Percentiles rank a stretch among this genome's conserved stretches.
Conservation (phyloP, 2,329 filamentous ascomycete genomes). For the Fusarium sp. region DNA sequence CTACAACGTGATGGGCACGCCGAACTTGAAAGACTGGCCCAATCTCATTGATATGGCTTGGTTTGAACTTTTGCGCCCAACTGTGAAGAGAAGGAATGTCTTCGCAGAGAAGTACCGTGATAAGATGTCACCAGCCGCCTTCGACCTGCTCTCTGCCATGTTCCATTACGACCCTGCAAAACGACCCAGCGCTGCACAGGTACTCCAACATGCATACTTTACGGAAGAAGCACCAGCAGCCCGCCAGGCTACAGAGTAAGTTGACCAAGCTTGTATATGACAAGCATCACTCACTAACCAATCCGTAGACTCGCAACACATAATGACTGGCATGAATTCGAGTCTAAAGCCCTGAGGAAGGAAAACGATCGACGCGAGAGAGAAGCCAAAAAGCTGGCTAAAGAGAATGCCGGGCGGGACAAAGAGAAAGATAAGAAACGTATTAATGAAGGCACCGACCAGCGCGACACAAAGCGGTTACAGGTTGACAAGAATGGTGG, state of each 20-base stretch:
- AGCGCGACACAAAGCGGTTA: constrained; percentile 48
- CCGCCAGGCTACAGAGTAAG: constrained; percentile 83
- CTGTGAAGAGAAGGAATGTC: constrained; percentile 74
- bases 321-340: constrained; percentile 98
- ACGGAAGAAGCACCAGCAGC: constrained; percentile 80
- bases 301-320: constrained; percentile 74
- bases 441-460: constrained; percentile 45
- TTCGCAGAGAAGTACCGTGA: constrained; percentile 88
- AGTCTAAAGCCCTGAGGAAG: constrained; percentile 92
- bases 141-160: constrained; percentile 84
- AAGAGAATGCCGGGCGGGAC: constrained; percentile 48
- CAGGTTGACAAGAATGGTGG: constrained; percentile 44
- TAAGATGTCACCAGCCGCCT: constrained; percentile 79
- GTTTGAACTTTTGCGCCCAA: constrained; percentile 91
- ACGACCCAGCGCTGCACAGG: constrained; percentile 83
- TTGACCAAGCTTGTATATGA: constrained; percentile 40
- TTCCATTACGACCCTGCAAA: constrained; percentile 89
- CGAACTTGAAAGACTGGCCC: constrained; percentile 86
- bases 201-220: constrained; percentile 91
- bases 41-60: constrained; percentile 93
- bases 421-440: constrained; percentile 55
- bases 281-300: constrained; percentile 44
- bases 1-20: constrained; percentile 91
- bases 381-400: constrained; percentile 59
- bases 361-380: constrained; percentile 79